phyloP scores from a whole-genome alignment of 495 filamentous ascomycete species.

The Massariosphaeria phaeospora region DNA sequence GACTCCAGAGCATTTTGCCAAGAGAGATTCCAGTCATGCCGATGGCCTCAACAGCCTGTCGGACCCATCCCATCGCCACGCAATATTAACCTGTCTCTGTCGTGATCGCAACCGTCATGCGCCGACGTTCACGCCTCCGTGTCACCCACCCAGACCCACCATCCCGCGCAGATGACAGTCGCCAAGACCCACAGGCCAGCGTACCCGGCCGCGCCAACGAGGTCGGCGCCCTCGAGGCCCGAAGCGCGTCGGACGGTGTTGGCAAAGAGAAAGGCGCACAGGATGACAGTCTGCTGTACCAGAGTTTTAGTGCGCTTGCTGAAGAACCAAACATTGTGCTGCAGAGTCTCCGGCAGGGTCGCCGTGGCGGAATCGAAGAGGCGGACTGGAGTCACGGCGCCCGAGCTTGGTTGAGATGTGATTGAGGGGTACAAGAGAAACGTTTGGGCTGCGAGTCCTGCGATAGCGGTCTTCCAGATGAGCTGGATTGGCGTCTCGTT shows the following conservation, averaged over 20 bases:
- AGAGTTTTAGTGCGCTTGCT: constrained; percentile 59
- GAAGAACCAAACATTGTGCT: constrained; percentile 54
- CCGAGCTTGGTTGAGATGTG: constrained; percentile 25
- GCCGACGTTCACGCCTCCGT: constrained; percentile 37
- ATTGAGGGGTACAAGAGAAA: constrained; percentile 69
- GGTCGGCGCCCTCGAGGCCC: constrained; percentile 61
- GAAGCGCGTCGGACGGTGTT: constrained; percentile 63
- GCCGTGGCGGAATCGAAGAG: constrained; percentile 52
- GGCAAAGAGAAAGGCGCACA: constrained; percentile 47
- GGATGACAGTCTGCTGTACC: constrained; percentile 56
- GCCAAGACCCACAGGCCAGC: constrained; percentile 65
- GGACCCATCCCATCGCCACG: neutral
- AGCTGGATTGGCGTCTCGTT: constrained; percentile 50
- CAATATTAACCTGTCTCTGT: neutral
- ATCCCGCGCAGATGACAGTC: constrained; percentile 52
- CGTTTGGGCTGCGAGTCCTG: constrained; percentile 61
- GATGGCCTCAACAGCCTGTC: neutral
- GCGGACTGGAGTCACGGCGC: constrained; percentile 20
- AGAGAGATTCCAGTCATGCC: neutral
- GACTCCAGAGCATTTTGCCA: no score
- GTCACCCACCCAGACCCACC: constrained; percentile 57
- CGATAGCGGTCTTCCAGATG: constrained; percentile 53
- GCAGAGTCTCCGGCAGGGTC: constrained; percentile 55
- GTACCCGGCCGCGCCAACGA: constrained; percentile 63
- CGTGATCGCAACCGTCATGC: neutral